Evolutionary conservation across 2,329 filamentous ascomycete species (phyloP), one percentile per base, ranked within the genome.

Genomic region (Simplicillium sp.): DNA sequence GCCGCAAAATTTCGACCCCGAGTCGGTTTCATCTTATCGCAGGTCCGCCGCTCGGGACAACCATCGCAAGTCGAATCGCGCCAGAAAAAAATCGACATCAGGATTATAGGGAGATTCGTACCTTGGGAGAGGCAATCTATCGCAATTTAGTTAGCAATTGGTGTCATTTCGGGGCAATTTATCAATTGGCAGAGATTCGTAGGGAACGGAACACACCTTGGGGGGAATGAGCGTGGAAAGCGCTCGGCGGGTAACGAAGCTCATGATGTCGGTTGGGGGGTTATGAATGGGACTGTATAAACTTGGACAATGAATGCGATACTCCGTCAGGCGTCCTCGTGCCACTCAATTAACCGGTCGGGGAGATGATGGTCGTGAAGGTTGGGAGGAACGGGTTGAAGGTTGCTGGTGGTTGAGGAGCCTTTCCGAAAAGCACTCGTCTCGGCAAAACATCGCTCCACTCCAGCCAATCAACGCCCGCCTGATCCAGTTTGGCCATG

Each of bases 141-240:
- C 50, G 53, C 53, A 40, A 46, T 38, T 32, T 40, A 46, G 53
- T 72, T 60, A 73, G 68, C 51, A 58, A 57, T 52, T 52, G 49
- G 49, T 52, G 50, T 51, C 52, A 49, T 50, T 50, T 49, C 49
- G 54, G 49, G 45, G 50, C n/a, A 9, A 25, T 25, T 25, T 25
- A 9, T 25, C 20, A 25, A 9, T 45, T 46, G 43, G 45, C 39
- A 46, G 17, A 34, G 29, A 34, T 4, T 11, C 13, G 20, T 13
- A 17, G 39, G 40, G 44, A 43, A 44, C 50, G 47, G 45, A 47
- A 55, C 73, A 55, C 74, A 95, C 90, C 88, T 98, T 98, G 62
- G 94, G 92, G 57, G 94, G 94, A 60, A 98, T 96, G 68, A 98
- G 84, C 76, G 94, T 95, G 65, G 92, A 97, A 63, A 96, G 84